Conservation (phyloP, 2,329 filamentous ascomycete genomes). For the Blumeria graminis region DNA sequence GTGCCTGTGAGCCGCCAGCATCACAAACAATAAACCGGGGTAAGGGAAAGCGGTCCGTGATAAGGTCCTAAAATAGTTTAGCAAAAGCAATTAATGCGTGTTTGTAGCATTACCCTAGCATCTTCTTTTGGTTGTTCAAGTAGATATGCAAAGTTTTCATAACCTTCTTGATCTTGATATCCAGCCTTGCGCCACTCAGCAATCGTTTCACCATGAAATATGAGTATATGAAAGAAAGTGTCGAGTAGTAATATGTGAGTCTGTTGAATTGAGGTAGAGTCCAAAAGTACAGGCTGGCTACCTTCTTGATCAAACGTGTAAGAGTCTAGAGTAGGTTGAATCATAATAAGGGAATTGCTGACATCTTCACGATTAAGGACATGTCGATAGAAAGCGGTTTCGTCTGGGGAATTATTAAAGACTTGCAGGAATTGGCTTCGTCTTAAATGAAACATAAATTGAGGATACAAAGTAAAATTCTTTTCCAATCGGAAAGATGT, state of each 20-base stretch:
- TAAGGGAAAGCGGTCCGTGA: conserved; percentile 91
- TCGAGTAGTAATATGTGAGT: conserved; percentile 85
- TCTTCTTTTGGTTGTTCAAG: conserved; percentile 92
- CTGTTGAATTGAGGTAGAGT: conserved; percentile 88
- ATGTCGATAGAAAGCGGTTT: conserved; percentile 96
- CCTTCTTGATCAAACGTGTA: conserved; percentile 95
- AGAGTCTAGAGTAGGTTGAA: conserved; percentile 88
- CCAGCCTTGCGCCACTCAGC: conserved; percentile 96
- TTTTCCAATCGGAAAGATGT: conserved; percentile 93
- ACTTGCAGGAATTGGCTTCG: conserved; percentile 95
- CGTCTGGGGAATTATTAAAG: conserved; percentile 97
- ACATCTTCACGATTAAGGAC: conserved; percentile 95
- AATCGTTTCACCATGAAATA: conserved; percentile 95
- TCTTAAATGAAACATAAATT: conserved; percentile 98
- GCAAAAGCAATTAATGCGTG: conserved; percentile 1
- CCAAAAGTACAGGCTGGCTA: conserved; percentile 74
- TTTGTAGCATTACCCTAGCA: conserved; percentile 43
- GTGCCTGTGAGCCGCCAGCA: conserved; percentile 89
- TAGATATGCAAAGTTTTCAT: conserved; percentile 79
- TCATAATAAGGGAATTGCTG: conserved; percentile 93
- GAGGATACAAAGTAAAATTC: conserved; percentile 96
- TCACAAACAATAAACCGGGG: conserved; percentile 97
- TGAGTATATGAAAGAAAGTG: conserved; percentile 98
- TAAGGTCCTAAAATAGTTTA: conserved; percentile 45
- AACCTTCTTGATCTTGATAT: conserved; percentile 93